Evolutionary conservation across 139 green algal genomes (phyloP), one percentile per base, ranked within the genome.

Genomic region (Micromonas pusilla): DNA sequence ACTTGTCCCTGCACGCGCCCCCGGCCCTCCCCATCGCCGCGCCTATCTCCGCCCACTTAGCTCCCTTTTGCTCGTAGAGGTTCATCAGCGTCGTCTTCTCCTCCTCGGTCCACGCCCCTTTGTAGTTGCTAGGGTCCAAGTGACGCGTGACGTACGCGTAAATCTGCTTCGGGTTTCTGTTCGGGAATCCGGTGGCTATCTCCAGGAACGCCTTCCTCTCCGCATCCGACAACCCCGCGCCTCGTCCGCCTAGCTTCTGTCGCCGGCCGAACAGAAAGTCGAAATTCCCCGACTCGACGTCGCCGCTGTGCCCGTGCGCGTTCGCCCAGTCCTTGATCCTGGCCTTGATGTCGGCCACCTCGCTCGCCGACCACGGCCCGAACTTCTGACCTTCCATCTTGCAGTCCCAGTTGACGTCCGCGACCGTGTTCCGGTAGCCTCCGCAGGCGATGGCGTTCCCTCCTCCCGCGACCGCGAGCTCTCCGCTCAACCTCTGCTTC

Each of bases 291-390:
- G 13, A 30, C 9, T 68, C 20, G 62, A 32, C 13, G n/a, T 68
- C 62, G n/a, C 20, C 62, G 13, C 13, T 30, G 4, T 36, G 6
- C 25, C 62, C 62, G 62, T 68, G 62, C 26, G 25, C 62, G 16
- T 19, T 68, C 62, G 62, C 62, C 62, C 62, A 68, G 4, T 32
- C n/a, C 62, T 68, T 68, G 26, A 68, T 68, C 9, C 62, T 20
- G n/a, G 62, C 62, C 13, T 68, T 28, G n/a, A 68, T 20, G 9
- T 36, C 62, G 16, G 13, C 26, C n/a, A 32, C 20, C 26, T 68
- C 62, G 9, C 20, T 16, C 62, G 13, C 20, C 13, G 16, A 32
- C 62, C 62, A 68, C 62, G 13, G 16, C 20, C 62, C 62, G 26
- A 68, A 68, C 26, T 32, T 30, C 62, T 68, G 62, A 28, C 26